Conservation (phyloP, 495 filamentous ascomycete genomes). For the Aspergillus saccharolyticus region DNA sequence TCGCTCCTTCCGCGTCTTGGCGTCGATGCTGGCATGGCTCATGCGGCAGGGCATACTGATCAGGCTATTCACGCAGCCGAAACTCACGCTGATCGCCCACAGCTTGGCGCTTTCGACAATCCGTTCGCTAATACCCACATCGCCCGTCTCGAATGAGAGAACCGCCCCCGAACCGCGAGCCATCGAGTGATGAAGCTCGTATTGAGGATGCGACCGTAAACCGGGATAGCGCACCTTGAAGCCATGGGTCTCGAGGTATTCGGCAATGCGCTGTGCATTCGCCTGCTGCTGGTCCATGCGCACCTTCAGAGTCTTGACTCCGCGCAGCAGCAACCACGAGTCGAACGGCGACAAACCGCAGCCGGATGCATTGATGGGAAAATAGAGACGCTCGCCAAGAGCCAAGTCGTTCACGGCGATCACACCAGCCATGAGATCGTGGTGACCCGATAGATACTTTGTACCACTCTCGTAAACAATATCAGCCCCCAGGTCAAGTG, state of each 20-base stretch:
- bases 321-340: slow-evolving; percentile 89
- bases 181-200: slow-evolving; percentile 92
- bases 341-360: slow-evolving; percentile 93
- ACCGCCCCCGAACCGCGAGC: slow-evolving; percentile 91
- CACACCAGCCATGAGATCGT: slow-evolving; percentile 98
- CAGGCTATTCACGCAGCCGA: slow-evolving; percentile 95
- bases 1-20: slow-evolving; percentile 82
- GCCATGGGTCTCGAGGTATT: slow-evolving; percentile 85
- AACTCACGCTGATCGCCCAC: slow-evolving; percentile 94
- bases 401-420: slow-evolving; percentile 78
- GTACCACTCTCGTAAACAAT: slow-evolving; percentile 97
- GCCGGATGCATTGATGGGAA: slow-evolving; percentile 92
- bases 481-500: slow-evolving; percentile 88
- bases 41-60: slow-evolving; percentile 99
- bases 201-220: slow-evolving; percentile 89
- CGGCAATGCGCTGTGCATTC: slow-evolving; percentile 84
- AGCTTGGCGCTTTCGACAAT: slow-evolving; percentile 90
- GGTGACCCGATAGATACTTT: slow-evolving; percentile 95
- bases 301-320: slow-evolving; percentile 92
- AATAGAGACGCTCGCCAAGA: slow-evolving; percentile 85
- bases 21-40: slow-evolving; percentile 98
- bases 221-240: slow-evolving; percentile 96
- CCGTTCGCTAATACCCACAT: slow-evolving; percentile 72
- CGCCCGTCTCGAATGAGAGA: slow-evolving; percentile 91
- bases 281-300: slow-evolving; percentile 97